Base-by-base conservation (phyloP, 2,329 filamentous ascomycete species). In the Passalora sequoiae region DNA sequence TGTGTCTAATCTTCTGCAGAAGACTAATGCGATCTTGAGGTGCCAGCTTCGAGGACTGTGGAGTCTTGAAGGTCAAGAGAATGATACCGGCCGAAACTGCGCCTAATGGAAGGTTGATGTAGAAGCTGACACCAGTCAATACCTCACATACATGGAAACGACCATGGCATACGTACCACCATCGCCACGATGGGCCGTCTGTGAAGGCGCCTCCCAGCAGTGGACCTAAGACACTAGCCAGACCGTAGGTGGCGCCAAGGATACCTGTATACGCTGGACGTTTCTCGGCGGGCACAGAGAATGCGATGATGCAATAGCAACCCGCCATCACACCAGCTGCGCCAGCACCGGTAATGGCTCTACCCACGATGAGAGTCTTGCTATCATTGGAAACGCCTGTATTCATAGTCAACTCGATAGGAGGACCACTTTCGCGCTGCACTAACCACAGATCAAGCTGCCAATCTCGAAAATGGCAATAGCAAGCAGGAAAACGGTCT, bases 31-130 rank as follows among this genome's bases (percentile, higher is more conserved):
- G n/a, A n/a, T n/a, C n/a, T n/a, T n/a, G n/a, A 51, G 6, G 47
- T 3, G 40, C 56, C 39, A 6, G 41, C 40, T 60, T 54, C 46
- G 48, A 27, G n/a, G 47, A 44, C 40, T 54, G 46, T 0, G 63
- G 65, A 8, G 67, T 57, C 6, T 53, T 45, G 13, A 63, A 46
- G 40, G 64, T 50, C 32, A 65, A 38, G 22, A 66, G 56, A 17
- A 66, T 56, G 3, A 47, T 49, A 6, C 57, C 57, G 1, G 50
- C 57, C 3, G 64, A 62, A 6, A 68, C 24, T n/a, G 59, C 65
- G 6, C 69, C 69, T 24, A 71, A 64, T 0, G 69, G 69, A 2
- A 72, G 59, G 33, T 71, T 71, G 54, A 70, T 69, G 49, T 67
- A 68, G 49, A 68, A 68, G 50, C 38, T 24, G 15, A n/a, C n/a